These are phyloP conservation scores for Datisca glomerata DNA, from an alignment of 306 rosid species.

Conservation along the genomic window DNA sequence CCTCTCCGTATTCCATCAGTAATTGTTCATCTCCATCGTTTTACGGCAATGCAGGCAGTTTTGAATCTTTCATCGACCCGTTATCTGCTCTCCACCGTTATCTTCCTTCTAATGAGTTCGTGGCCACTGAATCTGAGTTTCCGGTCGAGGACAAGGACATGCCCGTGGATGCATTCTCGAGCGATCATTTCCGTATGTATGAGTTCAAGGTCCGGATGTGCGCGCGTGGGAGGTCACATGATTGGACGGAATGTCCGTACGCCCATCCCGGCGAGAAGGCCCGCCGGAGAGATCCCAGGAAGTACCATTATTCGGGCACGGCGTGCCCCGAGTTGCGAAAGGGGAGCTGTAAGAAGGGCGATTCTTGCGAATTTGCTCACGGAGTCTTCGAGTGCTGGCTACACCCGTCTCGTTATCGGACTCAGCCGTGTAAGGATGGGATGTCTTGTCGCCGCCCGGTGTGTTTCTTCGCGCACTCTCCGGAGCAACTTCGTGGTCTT, in stretches of 20 bases:
- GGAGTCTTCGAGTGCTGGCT: slow-evolving; percentile 98
- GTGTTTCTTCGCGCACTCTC: slow-evolving; percentile 81
- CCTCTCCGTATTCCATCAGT: slow-evolving; percentile 15
- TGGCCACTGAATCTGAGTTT: slow-evolving; percentile 19
- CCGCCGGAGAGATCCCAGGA: slow-evolving; percentile 77
- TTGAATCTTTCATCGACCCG: slow-evolving; percentile 21
- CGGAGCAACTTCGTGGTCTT: slow-evolving; percentile 54
- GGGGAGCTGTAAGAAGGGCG: slow-evolving; percentile 56
- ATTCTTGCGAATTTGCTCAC: slow-evolving; percentile 72
- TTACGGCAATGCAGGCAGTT: slow-evolving; percentile 19
- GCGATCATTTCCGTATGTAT: slow-evolving; percentile 8
- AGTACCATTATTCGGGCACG: slow-evolving; percentile 50
- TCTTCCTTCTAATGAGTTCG: slow-evolving; percentile 25
- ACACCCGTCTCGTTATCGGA: slow-evolving; percentile 79
- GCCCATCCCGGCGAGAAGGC: slow-evolving; percentile 94
- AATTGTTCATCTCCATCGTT: slow-evolving; percentile 7
- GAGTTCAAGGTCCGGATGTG: slow-evolving; percentile 11
- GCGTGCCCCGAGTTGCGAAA: slow-evolving; percentile 71
- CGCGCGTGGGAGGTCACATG: slow-evolving; percentile 12
- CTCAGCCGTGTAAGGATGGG: slow-evolving; percentile 86
- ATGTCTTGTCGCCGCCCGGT: slow-evolving; percentile 55
- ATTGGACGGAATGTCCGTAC: slow-evolving; percentile 14
- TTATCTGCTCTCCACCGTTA: slow-evolving; percentile 27
- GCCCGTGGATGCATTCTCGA: slow-evolving; percentile 1
- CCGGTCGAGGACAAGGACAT: slow-evolving; percentile 1